Base-by-base conservation (phyloP, 305 asterid species). In the Fraxinus albicans region DNA sequence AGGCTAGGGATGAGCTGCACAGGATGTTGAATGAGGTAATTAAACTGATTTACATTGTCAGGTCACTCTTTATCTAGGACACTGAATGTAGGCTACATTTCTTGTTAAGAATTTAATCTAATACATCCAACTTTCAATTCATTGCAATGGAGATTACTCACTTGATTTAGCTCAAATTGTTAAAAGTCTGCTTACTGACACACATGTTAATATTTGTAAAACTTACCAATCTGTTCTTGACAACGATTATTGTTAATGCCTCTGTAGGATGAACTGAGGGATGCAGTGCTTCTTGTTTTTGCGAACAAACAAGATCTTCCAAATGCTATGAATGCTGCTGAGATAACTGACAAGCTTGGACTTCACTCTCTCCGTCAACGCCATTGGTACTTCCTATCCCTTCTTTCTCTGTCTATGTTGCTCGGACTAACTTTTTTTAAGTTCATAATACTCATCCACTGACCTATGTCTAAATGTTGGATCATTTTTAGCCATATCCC, bases 291-390 rank as follows among this genome's bases (percentile, higher is more conserved):
- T 27, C 93, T 92, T 74, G 98, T 94, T 44, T 94, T 94, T 83
- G 98, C 97, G 5, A 94, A 93, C 95, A 94, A 94, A 84, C 98
- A 93, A 88, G 98, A 94, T 92, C 98, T 94, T 88, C 98, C 97
- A 42, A 94, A 94, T 90, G 98, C 98, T 17, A 94, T 94, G 98
- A 93, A 94, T 88, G 98, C 97, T 80, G 98, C 97, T 81, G 97
- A 94, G 90, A 94, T 94, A 29, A 94, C 97, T 36, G 98, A 93
- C 86, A 94, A 94, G 90, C 98, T 94, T 80, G 95, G 97, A 72
- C 95, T 94, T 82, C 98, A 94, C 82, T 94, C 98, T 47, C 97
- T 92, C 80, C 97, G 96, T 58, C 97, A 94, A 81, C 97, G 98
- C 63, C 98, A 93, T 83, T 94, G 97, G 98, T 94, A 87, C 84